Conservation (phyloP, 208 protist genomes). For the Strigomonas galati region DNA sequence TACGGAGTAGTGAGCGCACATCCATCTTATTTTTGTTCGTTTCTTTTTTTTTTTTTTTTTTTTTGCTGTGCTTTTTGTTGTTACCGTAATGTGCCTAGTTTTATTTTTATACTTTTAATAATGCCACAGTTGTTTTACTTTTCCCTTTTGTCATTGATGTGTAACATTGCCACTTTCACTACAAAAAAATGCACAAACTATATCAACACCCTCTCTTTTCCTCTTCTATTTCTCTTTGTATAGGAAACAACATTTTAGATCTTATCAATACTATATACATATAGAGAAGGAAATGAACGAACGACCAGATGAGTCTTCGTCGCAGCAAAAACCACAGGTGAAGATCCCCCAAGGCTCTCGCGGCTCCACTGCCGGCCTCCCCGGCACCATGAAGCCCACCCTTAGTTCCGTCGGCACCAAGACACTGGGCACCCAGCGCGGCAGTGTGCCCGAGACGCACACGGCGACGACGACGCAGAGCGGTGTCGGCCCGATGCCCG, state of each 20-base stretch:
- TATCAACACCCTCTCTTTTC: background rate
- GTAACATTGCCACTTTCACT: too few species aligned
- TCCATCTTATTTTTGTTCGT: too few species aligned
- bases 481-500: too few species aligned
- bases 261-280: background rate
- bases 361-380: too few species aligned
- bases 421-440: too few species aligned
- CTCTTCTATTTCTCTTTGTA: constrained; percentile 1
- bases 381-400: too few species aligned
- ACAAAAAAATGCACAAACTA: background rate
- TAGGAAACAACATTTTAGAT: background rate
- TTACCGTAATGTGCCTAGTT: background rate
- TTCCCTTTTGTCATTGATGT: background rate
- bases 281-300: background rate
- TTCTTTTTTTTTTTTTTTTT: constrained; percentile 3
- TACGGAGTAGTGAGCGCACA: too few species aligned
- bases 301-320: background rate
- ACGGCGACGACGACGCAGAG: too few species aligned
- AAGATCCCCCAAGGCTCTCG: too few species aligned
- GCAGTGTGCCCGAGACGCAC: too few species aligned
- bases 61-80: constrained; percentile 6
- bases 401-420: too few species aligned
- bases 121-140: background rate
- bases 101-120: background rate
- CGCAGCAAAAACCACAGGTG: too few species aligned